Percentiles rank a stretch among this genome's conserved stretches.
Conservation (phyloP, 768 basidiomycete genomes). For the Leccinum disarticulatum region DNA sequence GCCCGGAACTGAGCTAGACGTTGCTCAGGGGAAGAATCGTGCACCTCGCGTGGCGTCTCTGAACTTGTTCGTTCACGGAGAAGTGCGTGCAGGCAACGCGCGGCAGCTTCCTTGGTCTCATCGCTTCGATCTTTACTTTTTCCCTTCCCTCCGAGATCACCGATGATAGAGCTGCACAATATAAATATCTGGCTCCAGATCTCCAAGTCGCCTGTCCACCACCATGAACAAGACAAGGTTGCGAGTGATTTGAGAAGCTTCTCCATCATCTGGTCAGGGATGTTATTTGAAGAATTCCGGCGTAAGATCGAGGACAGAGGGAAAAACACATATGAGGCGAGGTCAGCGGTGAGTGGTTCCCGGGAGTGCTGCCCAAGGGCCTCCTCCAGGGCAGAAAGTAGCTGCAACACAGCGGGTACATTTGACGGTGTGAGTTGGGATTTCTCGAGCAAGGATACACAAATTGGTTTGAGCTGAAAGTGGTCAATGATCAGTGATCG, state of each 20-base stretch:
- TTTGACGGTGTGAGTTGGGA: constrained; percentile 61
- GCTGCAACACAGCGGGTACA: constrained; percentile 44
- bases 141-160: constrained; percentile 64
- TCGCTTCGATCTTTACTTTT: constrained; percentile 71
- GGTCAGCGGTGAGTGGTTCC: constrained; percentile 48
- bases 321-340: constrained; percentile 84
- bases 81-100: constrained; percentile 61
- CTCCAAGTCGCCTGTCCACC: constrained; percentile 74
- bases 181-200: constrained; percentile 88
- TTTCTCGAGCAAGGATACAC: constrained; percentile 77
- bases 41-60: constrained; percentile 37
- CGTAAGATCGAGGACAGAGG: constrained; percentile 84
- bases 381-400: constrained; percentile 54
- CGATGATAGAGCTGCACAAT: constrained; percentile 64
- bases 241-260: constrained; percentile 59
- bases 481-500: neutral
- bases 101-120: constrained; percentile 78
- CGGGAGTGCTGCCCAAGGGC: constrained; percentile 44
- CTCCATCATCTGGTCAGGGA: constrained; percentile 82
- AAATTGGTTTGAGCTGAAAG: constrained; percentile 60
- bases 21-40: constrained; percentile 11
- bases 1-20: constrained; percentile 41
- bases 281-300: constrained; percentile 62
- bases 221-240: constrained; percentile 70
- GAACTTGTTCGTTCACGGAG: constrained; percentile 50